phyloP scores from a whole-genome alignment of 1,284 basidiomycete genomes.

The Waitea zeae region DNA sequence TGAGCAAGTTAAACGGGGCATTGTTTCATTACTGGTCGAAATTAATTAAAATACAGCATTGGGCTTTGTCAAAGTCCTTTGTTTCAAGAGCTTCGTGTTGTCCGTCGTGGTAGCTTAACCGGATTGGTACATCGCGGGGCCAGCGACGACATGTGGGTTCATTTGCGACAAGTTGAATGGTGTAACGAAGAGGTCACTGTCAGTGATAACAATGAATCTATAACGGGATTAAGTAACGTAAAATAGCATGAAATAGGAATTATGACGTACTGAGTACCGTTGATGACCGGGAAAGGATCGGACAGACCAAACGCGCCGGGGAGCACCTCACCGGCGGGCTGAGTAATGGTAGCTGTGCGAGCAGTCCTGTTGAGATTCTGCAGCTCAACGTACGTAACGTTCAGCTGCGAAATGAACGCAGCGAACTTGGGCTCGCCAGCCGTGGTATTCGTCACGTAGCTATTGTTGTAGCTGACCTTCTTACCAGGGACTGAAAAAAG shows the following conservation, averaged over 20 bases:
- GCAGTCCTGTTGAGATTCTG: slow-evolving; percentile 23
- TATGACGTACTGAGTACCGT: slow-evolving; percentile 36
- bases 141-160: slow-evolving; percentile 39
- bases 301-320: no score
- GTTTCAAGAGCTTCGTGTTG: no score
- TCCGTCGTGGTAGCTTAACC: no score
- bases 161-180: slow-evolving; percentile 38
- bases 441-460: slow-evolving; percentile 31
- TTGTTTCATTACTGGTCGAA: neutral
- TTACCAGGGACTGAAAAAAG: slow-evolving; percentile 25
- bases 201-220: slow-evolving; percentile 38
- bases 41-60: neutral
- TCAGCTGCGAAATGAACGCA: slow-evolving; percentile 43
- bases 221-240: no score
- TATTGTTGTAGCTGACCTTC: slow-evolving; percentile 28
- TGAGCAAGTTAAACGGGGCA: no score
- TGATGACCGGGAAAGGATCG: slow-evolving; percentile 19
- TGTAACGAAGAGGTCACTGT: slow-evolving; percentile 32
- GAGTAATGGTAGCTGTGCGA: slow-evolving; percentile 26
- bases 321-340: slow-evolving; percentile 29
- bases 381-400: slow-evolving; percentile 42
- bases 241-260: slow-evolving; percentile 5
- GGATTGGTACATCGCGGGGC: slow-evolving; percentile 31
- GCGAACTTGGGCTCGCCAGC: slow-evolving; percentile 25
- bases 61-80: neutral